These are phyloP conservation scores for Picocystis sp. DNA, from an alignment of 163 green algal genomes.

Conservation along the genomic window DNA sequence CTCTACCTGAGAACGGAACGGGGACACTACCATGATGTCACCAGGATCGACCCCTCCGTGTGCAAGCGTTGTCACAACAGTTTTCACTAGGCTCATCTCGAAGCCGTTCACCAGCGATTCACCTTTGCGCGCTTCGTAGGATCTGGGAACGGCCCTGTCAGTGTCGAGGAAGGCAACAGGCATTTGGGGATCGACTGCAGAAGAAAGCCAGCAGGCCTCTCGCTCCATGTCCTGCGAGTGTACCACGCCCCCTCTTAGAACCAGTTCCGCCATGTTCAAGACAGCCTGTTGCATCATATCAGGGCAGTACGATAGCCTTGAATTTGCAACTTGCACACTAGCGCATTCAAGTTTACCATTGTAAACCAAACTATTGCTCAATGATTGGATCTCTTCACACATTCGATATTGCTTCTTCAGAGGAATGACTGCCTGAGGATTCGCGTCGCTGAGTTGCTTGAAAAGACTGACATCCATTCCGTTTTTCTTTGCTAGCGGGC, in stretches of 20 bases:
- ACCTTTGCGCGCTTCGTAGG: too few relatives aligned
- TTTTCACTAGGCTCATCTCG: too few relatives aligned
- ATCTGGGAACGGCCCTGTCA: slow-evolving; percentile 4
- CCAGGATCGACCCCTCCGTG: too few relatives aligned
- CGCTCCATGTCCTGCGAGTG: neutral
- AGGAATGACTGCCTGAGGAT: slow-evolving; percentile 54
- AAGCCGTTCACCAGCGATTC: too few relatives aligned
- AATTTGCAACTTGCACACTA: slow-evolving; percentile 25
- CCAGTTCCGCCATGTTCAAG: too few relatives aligned
- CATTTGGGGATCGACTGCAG: slow-evolving; percentile 30
- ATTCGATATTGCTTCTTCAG: slow-evolving; percentile 86
- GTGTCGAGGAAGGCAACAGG: slow-evolving; percentile 67
- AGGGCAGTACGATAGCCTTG: slow-evolving; percentile 9
- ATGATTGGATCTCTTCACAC: slow-evolving; percentile 56
- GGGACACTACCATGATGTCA: too few relatives aligned
- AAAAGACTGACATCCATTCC: slow-evolving; percentile 66
- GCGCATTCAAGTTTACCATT: slow-evolving; percentile 41
- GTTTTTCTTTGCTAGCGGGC: slow-evolving; percentile 11
- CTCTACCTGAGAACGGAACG: too few relatives aligned
- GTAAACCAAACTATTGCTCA: slow-evolving; percentile 80
- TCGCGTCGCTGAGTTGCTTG: slow-evolving; percentile 47
- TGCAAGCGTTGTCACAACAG: too few relatives aligned
- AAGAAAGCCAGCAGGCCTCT: neutral
- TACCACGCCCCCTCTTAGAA: too few relatives aligned
- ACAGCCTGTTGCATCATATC: too few relatives aligned